Conservation (phyloP, 345 rosid genomes). For the Limnanthes douglasii region DNA sequence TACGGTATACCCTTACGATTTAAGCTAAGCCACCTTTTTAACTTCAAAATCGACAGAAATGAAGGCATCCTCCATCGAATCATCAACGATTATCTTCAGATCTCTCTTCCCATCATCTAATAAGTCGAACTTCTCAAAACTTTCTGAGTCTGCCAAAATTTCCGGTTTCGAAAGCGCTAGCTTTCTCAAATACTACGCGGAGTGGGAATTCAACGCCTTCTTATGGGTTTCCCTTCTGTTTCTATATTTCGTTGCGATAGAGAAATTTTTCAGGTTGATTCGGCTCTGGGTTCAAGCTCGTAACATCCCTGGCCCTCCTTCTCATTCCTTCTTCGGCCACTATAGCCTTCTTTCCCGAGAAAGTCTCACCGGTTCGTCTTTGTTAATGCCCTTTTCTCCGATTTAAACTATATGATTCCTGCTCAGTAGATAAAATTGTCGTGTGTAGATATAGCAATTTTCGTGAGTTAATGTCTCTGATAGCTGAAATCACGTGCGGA, state of each 20-base stretch:
- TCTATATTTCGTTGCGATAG: conserved; percentile 16
- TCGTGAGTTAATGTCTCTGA: too few relatives aligned
- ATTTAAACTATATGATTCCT: background rate
- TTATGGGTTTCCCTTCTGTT: conserved; percentile 40
- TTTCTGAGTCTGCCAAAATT: too few relatives aligned
- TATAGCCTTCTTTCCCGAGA: conserved; percentile 17
- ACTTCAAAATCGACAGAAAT: too few relatives aligned
- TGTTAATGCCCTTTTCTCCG: background rate
- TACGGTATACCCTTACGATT: too few relatives aligned
- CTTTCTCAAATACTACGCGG: conserved; percentile 28
- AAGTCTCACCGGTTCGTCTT: conserved; percentile 26
- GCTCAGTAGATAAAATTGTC: background rate
- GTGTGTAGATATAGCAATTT: too few relatives aligned
- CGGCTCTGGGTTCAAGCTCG: conserved; percentile 25
- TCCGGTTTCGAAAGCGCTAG: conserved; percentile 5
- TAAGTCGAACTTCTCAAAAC: too few relatives aligned
- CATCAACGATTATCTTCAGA: too few relatives aligned
- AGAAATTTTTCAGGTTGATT: conserved; percentile 19
- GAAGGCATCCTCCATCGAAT: too few relatives aligned
- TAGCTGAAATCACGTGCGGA: background rate
- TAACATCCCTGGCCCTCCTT: conserved; percentile 38
- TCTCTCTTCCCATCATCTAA: too few relatives aligned
- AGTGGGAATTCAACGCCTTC: conserved; percentile 36
- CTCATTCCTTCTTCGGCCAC: conserved; percentile 32
- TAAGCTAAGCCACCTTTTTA: too few relatives aligned